phyloP scores from a whole-genome alignment of 2,329 filamentous ascomycete species.

The Fusarium goolgardi region DNA sequence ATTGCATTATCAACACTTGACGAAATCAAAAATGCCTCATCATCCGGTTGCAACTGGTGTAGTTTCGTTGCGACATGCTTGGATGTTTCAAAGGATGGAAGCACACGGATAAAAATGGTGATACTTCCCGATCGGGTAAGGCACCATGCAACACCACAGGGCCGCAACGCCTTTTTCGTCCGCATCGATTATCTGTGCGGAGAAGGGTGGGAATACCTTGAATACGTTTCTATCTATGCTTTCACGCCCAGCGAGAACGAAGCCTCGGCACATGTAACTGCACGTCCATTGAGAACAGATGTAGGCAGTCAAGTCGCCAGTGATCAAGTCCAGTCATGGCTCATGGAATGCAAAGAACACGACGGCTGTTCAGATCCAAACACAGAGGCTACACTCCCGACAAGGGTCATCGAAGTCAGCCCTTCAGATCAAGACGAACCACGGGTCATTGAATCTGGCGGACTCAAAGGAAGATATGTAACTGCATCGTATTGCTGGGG shows the following conservation, averaged over 20 bases:
- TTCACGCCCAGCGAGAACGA: background rate
- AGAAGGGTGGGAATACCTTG: rapidly evolving
- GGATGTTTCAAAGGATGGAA: background rate
- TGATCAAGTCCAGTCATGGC: background rate
- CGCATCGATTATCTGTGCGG: background rate
- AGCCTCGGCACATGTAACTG: background rate
- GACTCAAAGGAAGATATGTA: background rate
- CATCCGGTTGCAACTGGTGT: background rate
- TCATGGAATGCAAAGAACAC: background rate
- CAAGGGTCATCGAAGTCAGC: background rate
- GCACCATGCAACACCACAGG: background rate
- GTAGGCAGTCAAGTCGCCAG: background rate
- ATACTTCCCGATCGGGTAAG: background rate
- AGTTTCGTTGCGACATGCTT: background rate
- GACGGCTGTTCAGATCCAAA: background rate
- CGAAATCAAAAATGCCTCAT: background rate
- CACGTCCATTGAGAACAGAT: background rate
- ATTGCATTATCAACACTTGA: background rate
- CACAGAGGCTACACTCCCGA: background rate
- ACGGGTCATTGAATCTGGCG: background rate
- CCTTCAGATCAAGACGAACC: background rate
- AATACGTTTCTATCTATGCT: background rate
- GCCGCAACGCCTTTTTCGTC: background rate
- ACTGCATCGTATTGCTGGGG: background rate
- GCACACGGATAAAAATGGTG: background rate